Conservation (phyloP, 2,329 filamentous ascomycete genomes). For the Elsinoe necatrix region DNA sequence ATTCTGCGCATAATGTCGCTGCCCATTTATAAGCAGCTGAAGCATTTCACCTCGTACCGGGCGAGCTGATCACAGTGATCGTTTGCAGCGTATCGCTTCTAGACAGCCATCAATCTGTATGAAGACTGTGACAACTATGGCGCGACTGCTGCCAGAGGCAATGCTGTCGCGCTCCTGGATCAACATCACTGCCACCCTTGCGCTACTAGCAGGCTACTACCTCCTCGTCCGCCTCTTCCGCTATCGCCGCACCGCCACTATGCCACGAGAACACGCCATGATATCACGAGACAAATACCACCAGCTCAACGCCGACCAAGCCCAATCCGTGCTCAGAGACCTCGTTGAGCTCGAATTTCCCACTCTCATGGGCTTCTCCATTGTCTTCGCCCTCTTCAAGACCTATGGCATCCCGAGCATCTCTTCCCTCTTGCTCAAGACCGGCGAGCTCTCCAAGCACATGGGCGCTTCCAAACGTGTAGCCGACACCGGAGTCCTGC, state of each 20-base stretch:
- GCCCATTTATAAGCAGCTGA: no score
- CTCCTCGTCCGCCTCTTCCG: background rate
- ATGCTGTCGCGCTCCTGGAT: background rate
- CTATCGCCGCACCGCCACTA: background rate
- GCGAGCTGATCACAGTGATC: no score
- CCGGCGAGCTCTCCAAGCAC: constrained; percentile 11
- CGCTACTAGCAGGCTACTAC: background rate
- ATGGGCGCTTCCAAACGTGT: constrained; percentile 43
- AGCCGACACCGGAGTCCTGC: constrained; percentile 43
- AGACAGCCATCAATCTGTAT: no score
- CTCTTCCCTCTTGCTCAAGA: constrained; percentile 16
- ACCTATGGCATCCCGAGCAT: constrained; percentile 20
- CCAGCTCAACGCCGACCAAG: background rate
- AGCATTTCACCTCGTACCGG: no score
- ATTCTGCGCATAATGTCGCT: no score
- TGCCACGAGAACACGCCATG: background rate
- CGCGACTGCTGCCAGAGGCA: background rate
- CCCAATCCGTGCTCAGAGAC: background rate
- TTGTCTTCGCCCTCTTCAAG: constrained; percentile 47
- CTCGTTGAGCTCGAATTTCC: constrained; percentile 1
- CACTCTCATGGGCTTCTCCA: background rate
- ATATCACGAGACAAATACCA: background rate
- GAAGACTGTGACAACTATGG: no score
- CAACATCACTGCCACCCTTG: background rate
- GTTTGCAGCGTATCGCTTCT: no score